These are phyloP conservation scores for Baffinella frigidus DNA, from an alignment of 208 protist species.

Conservation along the genomic window DNA sequence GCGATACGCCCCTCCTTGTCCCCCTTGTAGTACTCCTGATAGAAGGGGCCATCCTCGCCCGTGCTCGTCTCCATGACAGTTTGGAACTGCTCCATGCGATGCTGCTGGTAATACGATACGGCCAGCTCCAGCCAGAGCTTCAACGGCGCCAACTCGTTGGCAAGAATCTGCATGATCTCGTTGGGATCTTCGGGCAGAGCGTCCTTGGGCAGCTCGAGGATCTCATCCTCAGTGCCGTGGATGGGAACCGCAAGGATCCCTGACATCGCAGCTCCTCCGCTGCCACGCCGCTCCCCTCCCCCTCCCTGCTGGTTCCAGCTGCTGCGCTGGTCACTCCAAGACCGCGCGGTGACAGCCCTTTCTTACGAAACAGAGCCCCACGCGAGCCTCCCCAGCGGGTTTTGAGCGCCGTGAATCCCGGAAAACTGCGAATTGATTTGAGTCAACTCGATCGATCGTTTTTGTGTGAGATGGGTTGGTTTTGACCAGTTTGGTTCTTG, in stretches of 20 bases:
- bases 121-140: slow-evolving; percentile 53
- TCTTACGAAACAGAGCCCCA: too few species aligned
- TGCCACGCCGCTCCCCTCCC: too few species aligned
- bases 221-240: slow-evolving; percentile 1
- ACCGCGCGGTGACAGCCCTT: too few species aligned
- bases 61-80: slow-evolving; percentile 33
- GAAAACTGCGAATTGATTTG: too few species aligned
- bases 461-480: too few species aligned
- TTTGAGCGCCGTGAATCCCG: too few species aligned
- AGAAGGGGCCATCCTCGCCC: slow-evolving; percentile 30
- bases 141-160: slow-evolving; percentile 18
- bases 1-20: slow-evolving; percentile 46
- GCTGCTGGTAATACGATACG: slow-evolving; percentile 41
- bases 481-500: too few species aligned
- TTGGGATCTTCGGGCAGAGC: slow-evolving; percentile 32
- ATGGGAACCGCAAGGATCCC: slow-evolving; percentile 37
- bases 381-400: too few species aligned
- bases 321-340: too few species aligned
- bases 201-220: slow-evolving; percentile 34
- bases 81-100: background rate
- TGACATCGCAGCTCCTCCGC: background rate
- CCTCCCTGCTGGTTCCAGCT: too few species aligned
- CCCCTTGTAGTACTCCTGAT: slow-evolving; percentile 54
- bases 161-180: slow-evolving; percentile 60
- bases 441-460: too few species aligned